Conservation (phyloP, 169 alveolate species). For the Plasmodium reichenowi region DNA sequence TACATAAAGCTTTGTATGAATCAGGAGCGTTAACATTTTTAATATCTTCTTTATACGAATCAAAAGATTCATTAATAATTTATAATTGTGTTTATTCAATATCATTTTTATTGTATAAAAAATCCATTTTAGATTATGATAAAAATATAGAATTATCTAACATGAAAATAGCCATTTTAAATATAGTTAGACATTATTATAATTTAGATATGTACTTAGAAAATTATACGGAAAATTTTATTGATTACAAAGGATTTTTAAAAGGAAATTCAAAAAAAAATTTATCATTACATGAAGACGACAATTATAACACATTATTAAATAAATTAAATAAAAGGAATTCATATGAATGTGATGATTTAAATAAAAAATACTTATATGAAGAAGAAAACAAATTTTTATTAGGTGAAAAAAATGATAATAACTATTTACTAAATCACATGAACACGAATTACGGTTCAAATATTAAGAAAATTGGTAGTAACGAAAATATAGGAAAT, state of each 20-base stretch:
- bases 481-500: constrained; percentile 58
- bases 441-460: constrained; percentile 49
- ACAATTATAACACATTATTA: constrained; percentile 35
- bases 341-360: constrained; percentile 62
- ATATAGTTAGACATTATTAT: constrained; percentile 75
- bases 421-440: constrained; percentile 52
- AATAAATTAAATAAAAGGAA: constrained; percentile 53
- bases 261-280: constrained; percentile 67
- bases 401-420: constrained; percentile 63
- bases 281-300: constrained; percentile 69
- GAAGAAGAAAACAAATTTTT: constrained; percentile 69
- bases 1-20: constrained; percentile 78
- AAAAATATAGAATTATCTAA: constrained; percentile 75
- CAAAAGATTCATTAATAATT: constrained; percentile 76
- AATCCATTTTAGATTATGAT: constrained; percentile 74
- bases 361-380: constrained; percentile 67
- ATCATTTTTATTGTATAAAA: constrained; percentile 74
- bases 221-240: constrained; percentile 75
- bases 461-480: constrained; percentile 47
- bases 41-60: constrained; percentile 73
- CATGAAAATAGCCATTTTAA: constrained; percentile 78
- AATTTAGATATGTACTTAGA: constrained; percentile 77
- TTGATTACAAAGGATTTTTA: constrained; percentile 77
- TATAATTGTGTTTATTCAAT: constrained; percentile 75
- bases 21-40: constrained; percentile 77